Base-by-base conservation (phyloP, 305 asterid species). In the Fraxinus velutina region DNA sequence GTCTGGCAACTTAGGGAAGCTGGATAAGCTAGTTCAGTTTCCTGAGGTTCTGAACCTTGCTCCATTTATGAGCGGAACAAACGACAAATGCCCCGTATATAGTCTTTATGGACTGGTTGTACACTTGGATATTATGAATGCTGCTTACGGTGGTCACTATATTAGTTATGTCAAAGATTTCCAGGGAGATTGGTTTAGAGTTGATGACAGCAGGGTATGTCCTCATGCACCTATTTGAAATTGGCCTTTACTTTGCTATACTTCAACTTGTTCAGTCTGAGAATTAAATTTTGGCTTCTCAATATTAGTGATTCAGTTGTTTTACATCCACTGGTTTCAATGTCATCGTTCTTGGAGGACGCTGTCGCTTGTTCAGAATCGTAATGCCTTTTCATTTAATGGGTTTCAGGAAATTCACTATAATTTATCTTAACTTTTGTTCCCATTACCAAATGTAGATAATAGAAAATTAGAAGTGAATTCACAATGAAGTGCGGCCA, bases 131-230 rank as follows among this genome's bases (percentile, higher is more conserved):
- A 22, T 44, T 75, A 85, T 80, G 85, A 88, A 82, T 79, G 87
- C 88, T 55, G 86, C 90, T 73, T 82, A 85, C 85, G 80, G 89
- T 75, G 91, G 94, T 75, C 94, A 90, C 88, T 90, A 90, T 22
- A 84, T 90, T 44, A 88, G 91, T 77, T 90, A 90, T 79, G 89
- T 90, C 82, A 90, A 87, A 86, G 90, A 87, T 87, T 79, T 86
- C 80, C 86, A 32, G 0, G 92, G 89, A 82, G 71, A 83, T 19
- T 90, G 94, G 94, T 89, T 84, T 66, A 83, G 76, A 84, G 82
- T 88, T 73, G 92, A 90, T 78, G 94, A 90, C 85, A 89, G 88
- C 88, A 85, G 83, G 88, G 93, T 90, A 90, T 83, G 86, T 71
- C 75, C 24, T 70, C 55, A 7, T 39, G 52, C 71, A n/a, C 9